Conservation (phyloP, 1,139 yeast species). For the Yamadazyma sp. region DNA sequence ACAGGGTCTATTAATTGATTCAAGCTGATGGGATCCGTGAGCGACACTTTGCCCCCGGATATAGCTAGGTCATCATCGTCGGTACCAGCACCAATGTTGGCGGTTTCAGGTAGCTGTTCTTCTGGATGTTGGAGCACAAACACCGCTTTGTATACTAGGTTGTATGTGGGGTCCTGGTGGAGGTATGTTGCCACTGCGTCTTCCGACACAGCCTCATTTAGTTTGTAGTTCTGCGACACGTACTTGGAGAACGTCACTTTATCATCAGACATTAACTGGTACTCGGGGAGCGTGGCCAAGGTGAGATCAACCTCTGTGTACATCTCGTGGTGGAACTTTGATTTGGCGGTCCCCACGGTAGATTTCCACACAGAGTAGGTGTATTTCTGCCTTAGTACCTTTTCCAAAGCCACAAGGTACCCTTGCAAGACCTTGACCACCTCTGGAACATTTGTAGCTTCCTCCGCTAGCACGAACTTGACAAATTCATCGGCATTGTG, state of each 20-base stretch:
- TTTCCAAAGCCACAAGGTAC: conserved; percentile 3
- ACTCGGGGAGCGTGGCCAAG: conserved; percentile 22
- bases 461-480: conserved; percentile 13
- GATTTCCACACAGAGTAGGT: conserved; percentile 10
- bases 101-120: conserved; percentile 42
- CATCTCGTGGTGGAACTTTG: conserved; percentile 7
- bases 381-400: conserved; percentile 4
- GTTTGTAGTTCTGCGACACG: no score
- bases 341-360: conserved; percentile 3
- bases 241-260: conserved; percentile 11
- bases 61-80: conserved; percentile 57
- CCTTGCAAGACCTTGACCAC: conserved; percentile 5
- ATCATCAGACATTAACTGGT: conserved; percentile 10
- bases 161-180: conserved; percentile 16
- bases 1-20: conserved; percentile 53
- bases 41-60: conserved; percentile 65
- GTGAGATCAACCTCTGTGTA: conserved; percentile 21
- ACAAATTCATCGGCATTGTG: conserved; percentile 11
- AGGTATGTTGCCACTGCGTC: conserved; percentile 10
- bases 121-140: conserved; percentile 39
- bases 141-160: conserved; percentile 25
- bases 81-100: no score
- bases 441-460: conserved; percentile 5
- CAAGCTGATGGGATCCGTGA: conserved; percentile 65
- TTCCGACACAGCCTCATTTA: no score